phyloP scores from a whole-genome alignment of 83 land plant genomes.

The Thuja plicata region DNA sequence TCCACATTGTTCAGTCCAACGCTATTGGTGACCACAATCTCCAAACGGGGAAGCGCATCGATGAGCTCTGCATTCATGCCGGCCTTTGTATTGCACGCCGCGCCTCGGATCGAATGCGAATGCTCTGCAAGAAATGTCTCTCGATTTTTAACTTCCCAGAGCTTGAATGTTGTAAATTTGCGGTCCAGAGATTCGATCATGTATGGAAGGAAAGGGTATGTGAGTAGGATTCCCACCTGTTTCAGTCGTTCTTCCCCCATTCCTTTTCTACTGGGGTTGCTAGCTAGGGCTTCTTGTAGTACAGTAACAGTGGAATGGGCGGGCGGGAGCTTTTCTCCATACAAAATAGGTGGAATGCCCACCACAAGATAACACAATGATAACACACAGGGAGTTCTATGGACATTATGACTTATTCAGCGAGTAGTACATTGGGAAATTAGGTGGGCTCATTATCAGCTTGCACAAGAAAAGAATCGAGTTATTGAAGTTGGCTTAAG shows the following conservation, averaged over 20 bases:
- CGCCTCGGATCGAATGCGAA: constrained; percentile 28
- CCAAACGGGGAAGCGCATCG: constrained; percentile 44
- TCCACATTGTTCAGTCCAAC: constrained; percentile 69
- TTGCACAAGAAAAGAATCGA: no score
- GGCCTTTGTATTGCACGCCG: constrained; percentile 21
- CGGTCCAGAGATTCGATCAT: constrained; percentile 15
- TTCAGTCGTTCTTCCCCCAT: background rate
- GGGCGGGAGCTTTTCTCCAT: no score
- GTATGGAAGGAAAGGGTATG: background rate
- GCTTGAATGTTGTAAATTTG: constrained; percentile 21
- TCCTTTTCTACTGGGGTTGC: background rate
- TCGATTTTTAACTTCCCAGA: constrained; percentile 19
- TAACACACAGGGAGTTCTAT: no score
- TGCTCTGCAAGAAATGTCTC: constrained; percentile 16
- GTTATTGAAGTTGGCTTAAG: no score
- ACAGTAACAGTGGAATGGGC: no score
- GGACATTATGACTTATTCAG: no score
- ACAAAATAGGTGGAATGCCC: no score
- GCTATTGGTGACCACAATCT: constrained; percentile 42
- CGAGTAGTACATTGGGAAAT: no score
- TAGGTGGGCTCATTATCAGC: no score
- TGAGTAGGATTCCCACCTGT: background rate
- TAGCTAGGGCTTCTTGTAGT: background rate
- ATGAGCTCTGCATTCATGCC: constrained; percentile 34
- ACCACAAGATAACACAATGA: no score